Percentiles rank a stretch among this genome's conserved stretches.
Conservation (phyloP, 148 eudicot genomes). For the Limonium bicolor region DNA sequence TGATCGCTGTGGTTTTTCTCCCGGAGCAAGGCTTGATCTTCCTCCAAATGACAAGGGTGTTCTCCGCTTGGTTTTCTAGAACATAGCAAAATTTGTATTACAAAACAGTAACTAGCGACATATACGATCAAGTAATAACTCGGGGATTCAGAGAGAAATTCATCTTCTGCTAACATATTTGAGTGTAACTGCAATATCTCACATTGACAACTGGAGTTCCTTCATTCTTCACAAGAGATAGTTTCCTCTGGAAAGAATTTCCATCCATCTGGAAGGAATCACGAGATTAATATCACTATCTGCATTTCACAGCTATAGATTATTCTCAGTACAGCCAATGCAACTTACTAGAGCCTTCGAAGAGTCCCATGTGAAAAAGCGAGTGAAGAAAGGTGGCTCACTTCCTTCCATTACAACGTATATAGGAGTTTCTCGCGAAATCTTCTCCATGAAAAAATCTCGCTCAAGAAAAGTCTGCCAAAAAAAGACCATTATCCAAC, state of each 20-base stretch:
- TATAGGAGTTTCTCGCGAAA: conserved; percentile 57
- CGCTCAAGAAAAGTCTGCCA: conserved; percentile 78
- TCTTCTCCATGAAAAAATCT: conserved; percentile 65
- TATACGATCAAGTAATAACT: too few species aligned
- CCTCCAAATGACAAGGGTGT: conserved; percentile 57
- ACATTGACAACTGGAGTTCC: conserved; percentile 48
- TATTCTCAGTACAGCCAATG: too few species aligned
- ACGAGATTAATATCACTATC: too few species aligned
- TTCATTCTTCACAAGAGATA: conserved; percentile 55
- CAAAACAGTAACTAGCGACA: too few species aligned
- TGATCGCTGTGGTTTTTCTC: conserved; percentile 89
- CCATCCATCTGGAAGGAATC: conserved; percentile 63
- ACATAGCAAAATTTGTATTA: too few species aligned
- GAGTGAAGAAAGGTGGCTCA: conserved; percentile 88
- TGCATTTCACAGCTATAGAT: too few species aligned
- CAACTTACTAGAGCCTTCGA: conserved; percentile 59
- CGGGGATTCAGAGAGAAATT: too few species aligned
- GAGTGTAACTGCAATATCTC: conserved; percentile 15
- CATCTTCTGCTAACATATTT: not conserved
- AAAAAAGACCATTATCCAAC: conserved; percentile 7
- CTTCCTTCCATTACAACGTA: conserved; percentile 71
- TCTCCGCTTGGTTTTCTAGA: conserved; percentile 96
- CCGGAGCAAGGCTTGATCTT: conserved; percentile 47
- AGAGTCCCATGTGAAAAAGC: conserved; percentile 86
- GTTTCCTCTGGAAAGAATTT: conserved; percentile 80